phyloP scores from a whole-genome alignment of 139 green algal species.

The Coelastrella sp. region DNA sequence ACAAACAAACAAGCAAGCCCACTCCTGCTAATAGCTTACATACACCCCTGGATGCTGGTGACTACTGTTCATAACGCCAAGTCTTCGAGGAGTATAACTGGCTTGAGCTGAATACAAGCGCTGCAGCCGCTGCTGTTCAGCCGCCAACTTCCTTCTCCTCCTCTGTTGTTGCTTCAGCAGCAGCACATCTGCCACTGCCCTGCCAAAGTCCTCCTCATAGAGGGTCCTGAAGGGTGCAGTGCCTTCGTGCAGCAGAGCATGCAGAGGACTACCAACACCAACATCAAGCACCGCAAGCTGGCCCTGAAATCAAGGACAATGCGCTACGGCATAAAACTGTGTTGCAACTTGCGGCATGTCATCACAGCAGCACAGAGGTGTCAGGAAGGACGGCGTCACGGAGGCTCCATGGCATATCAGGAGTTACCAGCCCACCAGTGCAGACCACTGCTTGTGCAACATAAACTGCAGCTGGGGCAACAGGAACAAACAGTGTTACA shows the following conservation, averaged over 20 bases:
- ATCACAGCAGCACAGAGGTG: background rate
- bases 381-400: no score
- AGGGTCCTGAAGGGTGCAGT: constrained; percentile 29
- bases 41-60: background rate
- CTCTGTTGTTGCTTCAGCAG: constrained; percentile 5
- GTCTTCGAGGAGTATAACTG: no score
- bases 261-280: constrained; percentile 40
- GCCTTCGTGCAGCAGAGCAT: constrained; percentile 56
- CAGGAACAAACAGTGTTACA: no score
- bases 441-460: no score
- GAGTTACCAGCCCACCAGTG: no score
- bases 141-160: background rate
- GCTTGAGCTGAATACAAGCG: constrained; percentile 3
- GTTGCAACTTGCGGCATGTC: no score
- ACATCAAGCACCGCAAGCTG: constrained; percentile 57
- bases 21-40: background rate
- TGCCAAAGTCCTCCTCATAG: constrained; percentile 48
- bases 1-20: no score
- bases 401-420: no score
- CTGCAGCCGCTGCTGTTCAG: constrained; percentile 10
- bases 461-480: no score
- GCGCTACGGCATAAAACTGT: no score
- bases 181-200: constrained; percentile 29
- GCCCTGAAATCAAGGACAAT: no score
- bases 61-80: no score